Base-by-base conservation (phyloP, 106 monocot species). In the Dendrobium officinale region DNA sequence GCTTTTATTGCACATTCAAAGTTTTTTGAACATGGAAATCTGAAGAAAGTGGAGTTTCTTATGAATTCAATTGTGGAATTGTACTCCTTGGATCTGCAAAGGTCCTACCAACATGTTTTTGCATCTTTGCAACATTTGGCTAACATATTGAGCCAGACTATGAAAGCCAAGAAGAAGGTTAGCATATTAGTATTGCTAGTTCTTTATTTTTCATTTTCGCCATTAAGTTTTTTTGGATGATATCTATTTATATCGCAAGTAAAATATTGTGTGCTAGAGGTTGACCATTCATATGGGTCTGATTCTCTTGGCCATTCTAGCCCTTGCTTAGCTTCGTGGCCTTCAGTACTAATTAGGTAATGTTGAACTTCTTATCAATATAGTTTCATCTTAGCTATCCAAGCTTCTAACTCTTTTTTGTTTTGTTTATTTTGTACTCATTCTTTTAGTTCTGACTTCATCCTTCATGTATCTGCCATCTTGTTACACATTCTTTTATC, bases 121-220 rank as follows among this genome's bases (percentile, higher is more conserved):
- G 51, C 22, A 27, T 89, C 89, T 80, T 68, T 98, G 68, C 89
- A 85, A 80, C 87, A 91, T 75, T 82, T 98, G 68, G 83, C 88
- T 13, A 77, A 67, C 58, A 77, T 84, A 76, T 86, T 95, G 77
- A 83, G 66, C 72, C 80, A 83, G 70, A 82, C 88, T 80, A 68
- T 85, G 31, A 92, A 80, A 81, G 88, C 88, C 31, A 92, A 85
- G 88, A 85, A 86, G 70, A 89, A 98, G 92, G 98, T 95, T 59
- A 74, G 74, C 80, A 58, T 55, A 17, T 27, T 42, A 47, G 51
- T 29, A 79, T 55, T n/a, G 20, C 61, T 51, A 13, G 15, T 13
- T 51, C 15, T 51, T 51, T 45, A 45, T 51, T 51, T 51, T 51
- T 51, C 13, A 1, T 15, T 51, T 51, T 51, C 16, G 15, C 51